Percentiles rank a stretch among this genome's conserved stretches.
Evolutionary conservation across 2,329 filamentous ascomycete genomes (phyloP).

Genomic region (Diaporthe citriasiana): DNA sequence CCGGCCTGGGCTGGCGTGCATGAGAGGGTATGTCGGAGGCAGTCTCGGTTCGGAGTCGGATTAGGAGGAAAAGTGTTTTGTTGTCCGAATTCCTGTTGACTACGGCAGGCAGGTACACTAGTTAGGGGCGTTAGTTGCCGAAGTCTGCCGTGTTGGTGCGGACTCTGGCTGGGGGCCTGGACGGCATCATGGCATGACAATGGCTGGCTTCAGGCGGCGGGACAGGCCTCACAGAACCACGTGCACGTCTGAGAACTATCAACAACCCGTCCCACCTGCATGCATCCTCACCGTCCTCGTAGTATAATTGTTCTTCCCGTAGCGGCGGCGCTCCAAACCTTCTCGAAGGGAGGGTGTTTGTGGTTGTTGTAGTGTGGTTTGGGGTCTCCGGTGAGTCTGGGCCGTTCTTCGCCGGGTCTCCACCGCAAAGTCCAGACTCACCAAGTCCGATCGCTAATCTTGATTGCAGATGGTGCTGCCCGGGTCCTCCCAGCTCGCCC

Average conservation of each 20-base stretch:
- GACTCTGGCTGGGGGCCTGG: not conserved
- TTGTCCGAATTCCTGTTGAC: not conserved
- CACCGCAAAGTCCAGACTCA: conserved; percentile 37
- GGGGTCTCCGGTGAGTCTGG: conserved; percentile 26
- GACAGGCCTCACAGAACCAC: not conserved
- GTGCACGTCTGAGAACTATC: not conserved
- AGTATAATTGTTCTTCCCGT: not conserved
- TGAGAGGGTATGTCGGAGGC: not conserved
- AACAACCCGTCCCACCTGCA: not conserved
- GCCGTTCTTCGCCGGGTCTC: conserved; percentile 32
- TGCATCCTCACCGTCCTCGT: not conserved
- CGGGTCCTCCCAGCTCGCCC: conserved; percentile 24
- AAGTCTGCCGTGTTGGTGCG: not conserved
- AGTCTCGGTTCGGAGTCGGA: conserved; percentile 18
- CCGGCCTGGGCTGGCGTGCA: conserved; percentile 10
- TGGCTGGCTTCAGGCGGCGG: not conserved
- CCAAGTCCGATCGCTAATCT: conserved; percentile 39
- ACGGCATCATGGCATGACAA: not conserved
- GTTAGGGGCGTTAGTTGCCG: not conserved
- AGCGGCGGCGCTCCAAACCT: not conserved
- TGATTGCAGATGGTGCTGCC: conserved; percentile 26
- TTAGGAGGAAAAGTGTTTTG: not conserved
- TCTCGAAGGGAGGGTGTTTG: not conserved
- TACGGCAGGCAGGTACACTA: not conserved
- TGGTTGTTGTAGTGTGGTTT: not conserved